A percentile compares a stretch with the other conserved stretches of the same genome.
Conservation (phyloP, 352 stramenopile genomes). For the Globisporangium okanoganense region DNA sequence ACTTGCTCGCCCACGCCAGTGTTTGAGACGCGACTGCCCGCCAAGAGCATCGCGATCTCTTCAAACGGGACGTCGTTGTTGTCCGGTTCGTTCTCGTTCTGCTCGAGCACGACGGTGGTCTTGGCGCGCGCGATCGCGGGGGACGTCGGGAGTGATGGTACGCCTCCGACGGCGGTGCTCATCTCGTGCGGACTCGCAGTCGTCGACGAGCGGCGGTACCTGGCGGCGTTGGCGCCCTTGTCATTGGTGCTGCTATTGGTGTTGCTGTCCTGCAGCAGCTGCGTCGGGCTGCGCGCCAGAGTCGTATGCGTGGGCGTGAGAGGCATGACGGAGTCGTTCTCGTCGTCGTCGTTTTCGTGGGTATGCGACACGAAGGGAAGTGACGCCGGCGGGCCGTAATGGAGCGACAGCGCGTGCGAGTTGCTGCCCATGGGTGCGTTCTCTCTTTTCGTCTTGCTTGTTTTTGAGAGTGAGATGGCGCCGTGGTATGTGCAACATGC, state of each 20-base stretch:
- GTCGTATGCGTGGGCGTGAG: constrained; percentile 2
- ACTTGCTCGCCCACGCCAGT: constrained; percentile 13
- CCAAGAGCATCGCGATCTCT: constrained; percentile 17
- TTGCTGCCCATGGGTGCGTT: constrained; percentile 1
- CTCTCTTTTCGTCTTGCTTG: background rate
- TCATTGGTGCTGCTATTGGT: background rate
- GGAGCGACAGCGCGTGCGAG: background rate
- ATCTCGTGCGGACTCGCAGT: background rate
- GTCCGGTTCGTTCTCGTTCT: constrained; percentile 17
- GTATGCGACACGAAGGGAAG: constrained; percentile 13
- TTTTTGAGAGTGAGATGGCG: background rate
- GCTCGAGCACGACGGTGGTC: constrained; percentile 8
- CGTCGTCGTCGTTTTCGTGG: constrained; percentile 2
- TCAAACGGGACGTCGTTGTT: constrained; percentile 20
- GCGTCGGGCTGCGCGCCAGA: background rate
- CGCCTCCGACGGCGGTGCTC: background rate
- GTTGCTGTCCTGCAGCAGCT: background rate
- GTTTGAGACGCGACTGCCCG: constrained; percentile 4
- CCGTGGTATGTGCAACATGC: background rate
- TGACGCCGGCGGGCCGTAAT: constrained; percentile 1
- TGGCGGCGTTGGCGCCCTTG: background rate
- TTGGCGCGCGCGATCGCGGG: constrained; percentile 10
- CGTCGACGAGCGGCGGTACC: background rate
- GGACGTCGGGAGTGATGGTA: background rate
- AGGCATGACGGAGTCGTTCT: background rate